A percentile compares a stretch with the other conserved stretches of the same genome.
Conservation (phyloP, 106 monocot species). For the Platanthera guangdongensis region DNA sequence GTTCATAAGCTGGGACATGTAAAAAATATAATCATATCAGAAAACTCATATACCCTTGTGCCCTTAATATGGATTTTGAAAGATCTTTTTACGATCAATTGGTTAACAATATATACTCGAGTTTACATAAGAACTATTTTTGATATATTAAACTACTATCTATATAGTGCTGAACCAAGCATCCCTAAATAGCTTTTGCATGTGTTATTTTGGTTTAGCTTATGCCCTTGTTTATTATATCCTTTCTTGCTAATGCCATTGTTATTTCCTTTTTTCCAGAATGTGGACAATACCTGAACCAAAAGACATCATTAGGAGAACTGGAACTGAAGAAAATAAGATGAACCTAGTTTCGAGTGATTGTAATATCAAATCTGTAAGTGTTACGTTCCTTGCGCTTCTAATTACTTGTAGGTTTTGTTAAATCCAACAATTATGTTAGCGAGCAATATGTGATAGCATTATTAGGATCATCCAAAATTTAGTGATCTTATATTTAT, state of each 20-base stretch:
- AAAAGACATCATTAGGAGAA: constrained; percentile 47
- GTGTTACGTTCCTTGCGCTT: constrained; percentile 11
- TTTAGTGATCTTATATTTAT: neutral
- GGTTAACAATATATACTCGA: too few species aligned
- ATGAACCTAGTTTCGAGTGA: constrained; percentile 42
- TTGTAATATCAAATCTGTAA: constrained; percentile 53
- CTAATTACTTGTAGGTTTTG: neutral
- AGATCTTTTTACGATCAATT: too few species aligned
- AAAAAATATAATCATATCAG: too few species aligned
- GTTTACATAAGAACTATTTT: too few species aligned
- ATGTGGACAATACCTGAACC: constrained; percentile 86
- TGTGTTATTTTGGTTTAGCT: neutral
- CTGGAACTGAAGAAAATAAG: constrained; percentile 38
- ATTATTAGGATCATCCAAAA: neutral
- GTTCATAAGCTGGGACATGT: too few species aligned
- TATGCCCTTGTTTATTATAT: neutral
- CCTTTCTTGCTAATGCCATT: neutral
- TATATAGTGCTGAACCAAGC: too few species aligned
- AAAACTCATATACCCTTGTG: too few species aligned
- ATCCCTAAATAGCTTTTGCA: neutral
- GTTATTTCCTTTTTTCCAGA: constrained; percentile 24
- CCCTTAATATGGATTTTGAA: too few species aligned
- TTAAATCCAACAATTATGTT: neutral
- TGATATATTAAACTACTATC: too few species aligned
- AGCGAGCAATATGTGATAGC: too few species aligned